These are phyloP conservation scores for Pseudopyricularia cyperi DNA, from an alignment of 2,329 filamentous ascomycete genomes.

Conservation along the genomic window DNA sequence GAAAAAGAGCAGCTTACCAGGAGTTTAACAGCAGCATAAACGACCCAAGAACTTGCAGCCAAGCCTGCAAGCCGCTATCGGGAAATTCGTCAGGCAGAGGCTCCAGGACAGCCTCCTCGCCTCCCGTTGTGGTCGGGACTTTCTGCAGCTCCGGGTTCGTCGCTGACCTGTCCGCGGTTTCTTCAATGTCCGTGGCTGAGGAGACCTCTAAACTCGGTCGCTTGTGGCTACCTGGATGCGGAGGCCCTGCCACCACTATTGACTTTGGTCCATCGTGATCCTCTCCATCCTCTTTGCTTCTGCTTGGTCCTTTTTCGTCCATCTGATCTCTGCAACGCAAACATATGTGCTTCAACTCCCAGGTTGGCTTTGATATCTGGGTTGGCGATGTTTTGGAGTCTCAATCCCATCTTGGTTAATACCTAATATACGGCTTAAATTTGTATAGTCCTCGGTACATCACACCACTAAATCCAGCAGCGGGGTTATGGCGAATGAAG, in stretches of 20 bases:
- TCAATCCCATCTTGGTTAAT: too few species aligned
- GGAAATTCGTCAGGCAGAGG: constrained; percentile 5
- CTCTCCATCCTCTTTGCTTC: neutral
- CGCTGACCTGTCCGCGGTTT: neutral
- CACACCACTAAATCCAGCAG: too few species aligned
- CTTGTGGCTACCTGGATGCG: neutral
- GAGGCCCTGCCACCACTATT: neutral
- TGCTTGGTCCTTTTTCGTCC: neutral
- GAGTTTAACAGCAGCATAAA: constrained; percentile 44
- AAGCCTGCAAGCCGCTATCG: constrained; percentile 39
- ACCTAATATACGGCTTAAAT: too few species aligned
- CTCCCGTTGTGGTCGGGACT: neutral
- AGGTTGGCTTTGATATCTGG: too few species aligned
- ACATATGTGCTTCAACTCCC: too few species aligned
- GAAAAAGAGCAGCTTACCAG: constrained; percentile 18
- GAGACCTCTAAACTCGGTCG: neutral
- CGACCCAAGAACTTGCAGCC: constrained; percentile 37
- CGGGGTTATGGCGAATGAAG: too few species aligned
- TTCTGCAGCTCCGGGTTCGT: neutral
- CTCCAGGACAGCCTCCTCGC: neutral
- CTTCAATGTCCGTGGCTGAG: neutral
- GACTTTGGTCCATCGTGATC: neutral
- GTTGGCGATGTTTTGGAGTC: too few species aligned
- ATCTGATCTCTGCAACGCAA: too few species aligned
- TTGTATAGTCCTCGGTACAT: too few species aligned